Base-by-base conservation (phyloP, 2,329 filamentous ascomycete genomes). In the Trichoderma koningii region DNA sequence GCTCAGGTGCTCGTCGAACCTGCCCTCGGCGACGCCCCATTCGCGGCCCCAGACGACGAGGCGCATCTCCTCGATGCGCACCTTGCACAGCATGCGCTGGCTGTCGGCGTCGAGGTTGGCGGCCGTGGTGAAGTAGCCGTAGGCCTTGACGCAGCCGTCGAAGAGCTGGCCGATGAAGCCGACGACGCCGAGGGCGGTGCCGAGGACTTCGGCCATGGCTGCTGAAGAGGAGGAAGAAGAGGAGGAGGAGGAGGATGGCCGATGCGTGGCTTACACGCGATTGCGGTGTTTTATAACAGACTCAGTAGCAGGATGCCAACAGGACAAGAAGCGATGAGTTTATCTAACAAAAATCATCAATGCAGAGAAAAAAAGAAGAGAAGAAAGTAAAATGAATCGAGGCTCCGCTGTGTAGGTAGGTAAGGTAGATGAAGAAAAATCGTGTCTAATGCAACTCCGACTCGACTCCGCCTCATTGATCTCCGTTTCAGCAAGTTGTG, bases 41-140 rank as follows among this genome's bases (percentile, higher is more conserved):
- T 81, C 78, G 38, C 80, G 71, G 19, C 80, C 80, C 80, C 80
- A 82, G 65, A 81, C 78, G 34, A 79, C 70, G 42, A 82, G 74
- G 4, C 80, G 75, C 78, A 80, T 81, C 75, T 82, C 80, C 72
- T 82, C 80, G 69, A 82, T 82, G 57, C 79, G 77, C 63, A 82
- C 78, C 69, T 82, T 82, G 73, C 80, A 81, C 50, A 80, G 71
- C 38, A 82, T 72, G 45, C 77, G 75, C 70, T 80, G 77, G 66
- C 74, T 76, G 70, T 82, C 79, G 23, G 71, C 70, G 65, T 80
- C 79, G n/a, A 81, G 71, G 53, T 80, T 76, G 47, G 73, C 70
- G 1, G 80, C 80, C 17, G 75, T 71, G 17, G 77, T 77, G 71
- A 82, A 82, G 74, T 79, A 77, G 30, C 74, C 71, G 68, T 82